Evolutionary conservation across 805 yeast genomes (phyloP), one percentile per base, ranked within the genome.

Genomic region (Suhomyces tanzawaensis): DNA sequence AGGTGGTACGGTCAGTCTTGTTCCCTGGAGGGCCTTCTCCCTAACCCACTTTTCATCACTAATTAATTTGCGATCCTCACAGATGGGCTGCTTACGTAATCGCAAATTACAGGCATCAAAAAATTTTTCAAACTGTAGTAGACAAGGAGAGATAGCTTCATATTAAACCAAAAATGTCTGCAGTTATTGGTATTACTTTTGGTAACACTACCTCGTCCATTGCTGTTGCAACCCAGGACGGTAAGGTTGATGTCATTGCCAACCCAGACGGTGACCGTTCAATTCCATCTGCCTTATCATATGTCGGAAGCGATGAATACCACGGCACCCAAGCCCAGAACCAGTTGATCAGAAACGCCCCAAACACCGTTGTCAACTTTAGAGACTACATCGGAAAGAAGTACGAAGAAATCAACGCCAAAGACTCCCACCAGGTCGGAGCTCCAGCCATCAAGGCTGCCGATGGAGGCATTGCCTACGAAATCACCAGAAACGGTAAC

Each of bases 251-350:
- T 60, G 95, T 93, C 50, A 91, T 93, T 63, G 99, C 99, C 51
- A 91, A 93, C 79, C 96, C 95, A 51, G 99, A 93, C 60, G 99
- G 99, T 65, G 98, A 93, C 70, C 87, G 98, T 72, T 77, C 91
- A 44, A 93, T 93, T 60, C 95, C 98, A 45, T 85, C 98, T 19
- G 85, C 85, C 42, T 75, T 93, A 45, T 81, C 97, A 14, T 93
- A 90, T 62, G 89, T 89, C 42, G 96, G 95, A 44, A 83, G 76
- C 40, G 98, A 93, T 62, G 98, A 93, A 71, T 93, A 87, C 70
- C 97, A 93, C 60, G 99, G 99, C 44, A 84, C 88, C 42, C 98
- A 93, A 72, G 99, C 98, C 42, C 70, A 82, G 53, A 90, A 89
- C 40, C 97, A 93, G 71, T 70, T 91, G 55, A 74, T 93, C 47